These are phyloP conservation scores for Phytophthora sansomeana DNA, from an alignment of 352 stramenopile species.

Conservation along the genomic window DNA sequence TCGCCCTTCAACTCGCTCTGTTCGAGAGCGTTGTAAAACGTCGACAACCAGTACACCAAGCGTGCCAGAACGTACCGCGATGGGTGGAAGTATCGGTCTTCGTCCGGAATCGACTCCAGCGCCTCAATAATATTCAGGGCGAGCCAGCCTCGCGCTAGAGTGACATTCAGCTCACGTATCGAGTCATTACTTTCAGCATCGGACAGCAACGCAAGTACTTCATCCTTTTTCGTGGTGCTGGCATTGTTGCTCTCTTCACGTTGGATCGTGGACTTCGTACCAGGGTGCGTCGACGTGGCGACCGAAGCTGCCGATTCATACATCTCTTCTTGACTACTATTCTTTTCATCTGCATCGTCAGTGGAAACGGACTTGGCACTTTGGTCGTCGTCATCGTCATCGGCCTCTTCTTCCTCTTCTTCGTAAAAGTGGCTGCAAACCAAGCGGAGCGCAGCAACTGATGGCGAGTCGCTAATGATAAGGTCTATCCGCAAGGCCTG, in stretches of 20 bases:
- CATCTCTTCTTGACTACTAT: constrained; percentile 9
- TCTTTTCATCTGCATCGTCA: constrained; percentile 6
- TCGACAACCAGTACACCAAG: constrained; percentile 60
- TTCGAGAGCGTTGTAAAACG: constrained; percentile 36
- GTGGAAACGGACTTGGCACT: background rate
- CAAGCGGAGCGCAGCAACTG: constrained; percentile 41
- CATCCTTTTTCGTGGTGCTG: constrained; percentile 49
- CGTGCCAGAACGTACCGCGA: constrained; percentile 69
- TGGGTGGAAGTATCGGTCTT: constrained; percentile 86
- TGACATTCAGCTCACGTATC: constrained; percentile 28
- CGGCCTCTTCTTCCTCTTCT: constrained; percentile 44
- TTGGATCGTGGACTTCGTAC: background rate
- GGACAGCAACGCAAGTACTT: constrained; percentile 48
- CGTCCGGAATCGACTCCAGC: constrained; percentile 75
- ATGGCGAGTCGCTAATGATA: constrained; percentile 38
- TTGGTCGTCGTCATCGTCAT: constrained; percentile 30
- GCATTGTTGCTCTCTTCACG: constrained; percentile 17
- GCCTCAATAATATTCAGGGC: constrained; percentile 77
- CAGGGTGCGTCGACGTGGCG: background rate
- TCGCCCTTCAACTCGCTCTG: constrained; percentile 22
- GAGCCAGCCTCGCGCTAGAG: constrained; percentile 46
- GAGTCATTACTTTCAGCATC: constrained; percentile 18
- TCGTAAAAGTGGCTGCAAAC: constrained; percentile 70
- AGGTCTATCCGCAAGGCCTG: constrained; percentile 71
- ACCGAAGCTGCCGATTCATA: background rate